Conservation (phyloP, 192 early-diverging fungal species). For the Pecoramyces ruminantium region DNA sequence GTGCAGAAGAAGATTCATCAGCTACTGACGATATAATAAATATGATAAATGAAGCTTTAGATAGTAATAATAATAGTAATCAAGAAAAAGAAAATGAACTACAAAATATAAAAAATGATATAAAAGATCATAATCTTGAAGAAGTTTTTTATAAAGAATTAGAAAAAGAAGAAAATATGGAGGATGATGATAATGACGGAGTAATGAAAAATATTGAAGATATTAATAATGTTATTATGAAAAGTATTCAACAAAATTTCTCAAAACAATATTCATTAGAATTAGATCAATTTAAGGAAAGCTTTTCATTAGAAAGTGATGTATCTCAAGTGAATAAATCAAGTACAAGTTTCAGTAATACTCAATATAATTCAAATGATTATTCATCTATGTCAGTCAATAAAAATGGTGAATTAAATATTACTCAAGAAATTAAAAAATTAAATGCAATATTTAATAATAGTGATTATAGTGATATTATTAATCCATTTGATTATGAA, state of each 20-base stretch:
- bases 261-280: neutral
- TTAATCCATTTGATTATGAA: neutral
- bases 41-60: neutral
- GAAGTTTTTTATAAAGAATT: neutral
- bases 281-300: neutral
- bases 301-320: neutral
- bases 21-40: neutral
- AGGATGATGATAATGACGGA: neutral
- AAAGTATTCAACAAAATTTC: neutral
- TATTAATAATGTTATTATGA: neutral
- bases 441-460: neutral
- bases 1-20: neutral
- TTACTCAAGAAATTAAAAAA: neutral
- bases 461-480: neutral
- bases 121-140: neutral
- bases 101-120: neutral
- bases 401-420: neutral
- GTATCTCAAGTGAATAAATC: neutral
- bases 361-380: no score
- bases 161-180: neutral
- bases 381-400: neutral
- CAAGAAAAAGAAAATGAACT: neutral
- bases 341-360: no score
- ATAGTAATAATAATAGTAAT: neutral
- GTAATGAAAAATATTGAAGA: neutral